These are phyloP conservation scores for Heritiera fomes DNA, from an alignment of 345 rosid genomes.

Conservation along the genomic window DNA sequence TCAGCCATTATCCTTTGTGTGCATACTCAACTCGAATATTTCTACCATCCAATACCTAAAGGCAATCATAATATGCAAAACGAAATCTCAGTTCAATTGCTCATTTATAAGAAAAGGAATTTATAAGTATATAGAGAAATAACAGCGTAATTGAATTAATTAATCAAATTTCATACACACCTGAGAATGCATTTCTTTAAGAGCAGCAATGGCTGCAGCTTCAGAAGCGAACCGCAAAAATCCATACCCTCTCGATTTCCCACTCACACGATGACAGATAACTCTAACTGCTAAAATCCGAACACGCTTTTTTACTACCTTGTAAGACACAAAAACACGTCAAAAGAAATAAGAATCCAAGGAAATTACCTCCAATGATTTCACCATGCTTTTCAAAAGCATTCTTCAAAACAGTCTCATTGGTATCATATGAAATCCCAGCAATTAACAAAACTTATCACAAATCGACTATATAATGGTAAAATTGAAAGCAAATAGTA, in stretches of 20 bases:
- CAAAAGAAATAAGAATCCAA: background rate
- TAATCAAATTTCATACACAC: conserved; percentile 29
- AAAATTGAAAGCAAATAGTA: background rate
- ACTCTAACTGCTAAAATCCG: conserved; percentile 46
- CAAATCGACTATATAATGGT: background rate
- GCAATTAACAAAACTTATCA: conserved; percentile 14
- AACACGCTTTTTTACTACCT: background rate
- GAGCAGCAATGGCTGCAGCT: conserved; percentile 56
- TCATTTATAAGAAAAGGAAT: background rate
- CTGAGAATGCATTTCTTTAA: conserved; percentile 63
- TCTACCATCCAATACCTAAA: conserved; percentile 68
- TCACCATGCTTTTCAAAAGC: conserved; percentile 3
- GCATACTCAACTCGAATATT: conserved; percentile 58
- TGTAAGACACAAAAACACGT: no score
- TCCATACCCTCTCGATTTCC: conserved; percentile 76
- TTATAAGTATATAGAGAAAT: background rate
- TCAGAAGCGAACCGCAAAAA: conserved; percentile 62
- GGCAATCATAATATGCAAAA: conserved; percentile 2
- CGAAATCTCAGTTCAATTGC: background rate
- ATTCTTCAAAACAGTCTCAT: conserved; percentile 32
- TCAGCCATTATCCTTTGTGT: conserved; percentile 25
- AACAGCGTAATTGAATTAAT: background rate
- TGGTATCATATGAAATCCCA: conserved; percentile 74
- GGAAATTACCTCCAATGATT: conserved; percentile 45
- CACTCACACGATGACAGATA: conserved; percentile 62